Percentiles rank a stretch among this genome's conserved stretches.
Conservation (phyloP, 768 basidiomycete genomes). For the Boletus pseudo-olivaceus region DNA sequence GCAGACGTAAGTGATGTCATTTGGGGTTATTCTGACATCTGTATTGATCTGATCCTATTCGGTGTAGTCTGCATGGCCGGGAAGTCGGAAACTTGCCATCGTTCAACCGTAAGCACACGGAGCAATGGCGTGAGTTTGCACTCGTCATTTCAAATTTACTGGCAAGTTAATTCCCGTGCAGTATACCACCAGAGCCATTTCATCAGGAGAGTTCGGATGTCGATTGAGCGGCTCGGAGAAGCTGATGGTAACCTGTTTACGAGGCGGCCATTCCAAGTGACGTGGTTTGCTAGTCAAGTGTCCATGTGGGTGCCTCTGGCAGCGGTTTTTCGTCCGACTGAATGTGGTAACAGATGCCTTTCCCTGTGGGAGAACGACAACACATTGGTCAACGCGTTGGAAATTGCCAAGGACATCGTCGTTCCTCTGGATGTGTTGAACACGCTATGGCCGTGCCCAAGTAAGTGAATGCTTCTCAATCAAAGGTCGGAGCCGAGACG, state of each 20-base stretch:
- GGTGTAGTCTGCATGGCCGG: constrained; percentile 47
- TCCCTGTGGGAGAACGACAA: constrained; percentile 64
- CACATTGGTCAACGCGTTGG: constrained; percentile 53
- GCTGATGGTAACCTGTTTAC: constrained; percentile 54
- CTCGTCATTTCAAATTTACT: neutral
- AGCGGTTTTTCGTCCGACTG: neutral
- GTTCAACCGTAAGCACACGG: constrained; percentile 67
- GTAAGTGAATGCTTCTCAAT: constrained; percentile 30
- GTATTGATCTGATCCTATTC: constrained; percentile 21
- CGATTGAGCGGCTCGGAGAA: constrained; percentile 51
- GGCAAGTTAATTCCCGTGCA: constrained; percentile 25
- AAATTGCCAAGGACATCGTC: constrained; percentile 64
- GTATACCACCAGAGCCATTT: constrained; percentile 69
- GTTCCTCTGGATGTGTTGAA: constrained; percentile 64
- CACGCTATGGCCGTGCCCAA: constrained; percentile 61
- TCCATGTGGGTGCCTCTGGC: constrained; percentile 44
- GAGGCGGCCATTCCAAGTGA: constrained; percentile 64
- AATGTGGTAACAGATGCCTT: constrained; percentile 46
- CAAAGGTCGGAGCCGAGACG: constrained; percentile 7
- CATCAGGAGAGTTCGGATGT: constrained; percentile 54
- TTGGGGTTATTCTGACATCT: neutral
- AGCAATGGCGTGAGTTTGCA: constrained; percentile 70
- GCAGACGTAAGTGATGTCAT: constrained; percentile 50
- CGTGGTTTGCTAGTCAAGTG: constrained; percentile 69
- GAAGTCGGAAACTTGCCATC: constrained; percentile 45